Percentiles rank a stretch among this genome's conserved stretches.
These are phyloP conservation scores for Apiospora rasikravindrae DNA, from an alignment of 2,329 filamentous ascomycete genomes.

Conservation along the genomic window DNA sequence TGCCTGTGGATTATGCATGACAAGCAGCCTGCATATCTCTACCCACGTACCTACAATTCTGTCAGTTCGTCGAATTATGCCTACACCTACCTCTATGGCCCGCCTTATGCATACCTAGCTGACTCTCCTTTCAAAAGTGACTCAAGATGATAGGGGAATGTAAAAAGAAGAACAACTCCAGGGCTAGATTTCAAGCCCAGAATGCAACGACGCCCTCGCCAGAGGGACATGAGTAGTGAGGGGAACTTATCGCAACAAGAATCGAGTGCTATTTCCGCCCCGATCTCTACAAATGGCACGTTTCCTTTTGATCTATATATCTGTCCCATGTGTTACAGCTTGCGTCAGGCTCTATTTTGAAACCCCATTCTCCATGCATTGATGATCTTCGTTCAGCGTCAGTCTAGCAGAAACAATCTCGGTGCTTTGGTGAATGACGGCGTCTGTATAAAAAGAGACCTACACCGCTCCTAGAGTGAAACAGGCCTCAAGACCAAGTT, in stretches of 20 bases:
- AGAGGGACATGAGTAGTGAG: too few species aligned
- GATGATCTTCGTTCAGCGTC: not conserved
- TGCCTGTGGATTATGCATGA: not conserved
- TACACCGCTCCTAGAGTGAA: too few species aligned
- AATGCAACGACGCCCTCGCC: not conserved
- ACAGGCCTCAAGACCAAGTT: too few species aligned
- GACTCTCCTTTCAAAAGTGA: not conserved
- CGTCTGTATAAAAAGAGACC: too few species aligned
- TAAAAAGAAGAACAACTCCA: too few species aligned
- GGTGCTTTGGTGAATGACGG: too few species aligned
- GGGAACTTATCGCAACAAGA: not conserved
- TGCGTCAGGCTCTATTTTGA: not conserved
- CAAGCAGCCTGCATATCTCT: not conserved
- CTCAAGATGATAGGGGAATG: not conserved
- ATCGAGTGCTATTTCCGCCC: too few species aligned
- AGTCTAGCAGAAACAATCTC: not conserved
- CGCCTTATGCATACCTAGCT: not conserved
- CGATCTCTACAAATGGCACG: not conserved
- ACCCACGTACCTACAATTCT: too few species aligned
- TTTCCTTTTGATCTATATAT: not conserved
- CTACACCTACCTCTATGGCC: not conserved
- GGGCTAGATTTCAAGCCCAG: not conserved
- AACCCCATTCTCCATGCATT: not conserved
- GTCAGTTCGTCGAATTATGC: not conserved
- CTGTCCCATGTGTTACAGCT: not conserved